Percentiles rank a stretch among this genome's conserved stretches.
Evolutionary conservation across 371 early-diverging fungal genomes (phyloP).

Genomic region (Cladochytrium tenue): DNA sequence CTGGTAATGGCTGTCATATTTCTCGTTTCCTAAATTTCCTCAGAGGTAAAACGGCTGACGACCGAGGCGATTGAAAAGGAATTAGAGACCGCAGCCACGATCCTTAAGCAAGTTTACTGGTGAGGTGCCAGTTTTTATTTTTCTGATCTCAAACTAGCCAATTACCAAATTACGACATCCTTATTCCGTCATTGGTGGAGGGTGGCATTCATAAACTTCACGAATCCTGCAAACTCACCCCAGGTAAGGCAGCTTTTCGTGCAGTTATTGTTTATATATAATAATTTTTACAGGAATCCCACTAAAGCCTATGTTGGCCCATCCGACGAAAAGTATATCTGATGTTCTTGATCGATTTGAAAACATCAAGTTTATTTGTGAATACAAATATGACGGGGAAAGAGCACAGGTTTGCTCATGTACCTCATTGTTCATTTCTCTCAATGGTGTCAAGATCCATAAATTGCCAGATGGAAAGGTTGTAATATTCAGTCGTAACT

Average conservation of each 20-base stretch:
- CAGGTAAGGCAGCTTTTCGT: constrained; percentile 52
- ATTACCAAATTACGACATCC: constrained; percentile 86
- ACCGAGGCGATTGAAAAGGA: constrained; percentile 55
- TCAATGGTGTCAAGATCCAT: constrained; percentile 67
- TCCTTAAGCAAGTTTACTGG: constrained; percentile 90
- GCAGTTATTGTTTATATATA: neutral
- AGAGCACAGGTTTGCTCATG: constrained; percentile 83
- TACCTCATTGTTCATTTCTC: neutral
- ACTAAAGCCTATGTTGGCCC: constrained; percentile 99
- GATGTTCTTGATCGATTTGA: constrained; percentile 96
- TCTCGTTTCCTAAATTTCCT: neutral
- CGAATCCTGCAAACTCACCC: constrained; percentile 81
- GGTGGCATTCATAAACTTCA: constrained; percentile 68
- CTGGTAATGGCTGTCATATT: constrained; percentile 14
- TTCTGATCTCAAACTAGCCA: constrained; percentile 52
- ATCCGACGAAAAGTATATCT: constrained; percentile 93
- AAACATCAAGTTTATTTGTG: constrained; percentile 89
- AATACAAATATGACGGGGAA: constrained; percentile 99
- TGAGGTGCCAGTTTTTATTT: constrained; percentile 28
- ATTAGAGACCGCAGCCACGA: constrained; percentile 71
- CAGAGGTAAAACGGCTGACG: constrained; percentile 44
- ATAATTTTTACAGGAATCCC: constrained; percentile 73
- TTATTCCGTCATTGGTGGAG: constrained; percentile 82
- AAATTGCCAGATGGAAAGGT: constrained; percentile 69
- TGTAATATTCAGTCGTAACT: constrained; percentile 95